A percentile compares a stretch with the other conserved stretches of the same genome.
Evolutionary conservation across 176 grass and related monocot genomes (phyloP).

Genomic region (Luzula sylvatica): DNA sequence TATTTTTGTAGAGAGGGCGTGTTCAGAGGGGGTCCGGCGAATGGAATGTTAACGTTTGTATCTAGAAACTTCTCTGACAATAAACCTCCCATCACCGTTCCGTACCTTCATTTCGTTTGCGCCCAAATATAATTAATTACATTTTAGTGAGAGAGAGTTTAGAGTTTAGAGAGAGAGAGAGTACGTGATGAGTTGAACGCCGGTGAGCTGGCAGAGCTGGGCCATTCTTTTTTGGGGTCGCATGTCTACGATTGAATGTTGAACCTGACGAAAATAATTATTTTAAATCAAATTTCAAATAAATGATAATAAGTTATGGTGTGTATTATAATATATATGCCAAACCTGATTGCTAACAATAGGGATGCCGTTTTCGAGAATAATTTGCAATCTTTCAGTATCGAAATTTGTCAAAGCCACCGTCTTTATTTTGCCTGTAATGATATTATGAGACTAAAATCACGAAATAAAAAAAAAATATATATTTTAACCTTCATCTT

Average conservation of each 20-base stretch:
- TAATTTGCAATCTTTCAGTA: constrained; percentile 65
- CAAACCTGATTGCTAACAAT: constrained; percentile 89
- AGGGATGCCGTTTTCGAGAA: constrained; percentile 85
- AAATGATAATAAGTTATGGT: not conserved
- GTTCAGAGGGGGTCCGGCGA: constrained; percentile 74
- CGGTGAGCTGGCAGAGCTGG: constrained; percentile 74
- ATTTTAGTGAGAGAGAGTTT: not conserved
- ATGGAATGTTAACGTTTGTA: constrained; percentile 71
- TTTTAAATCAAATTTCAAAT: not conserved
- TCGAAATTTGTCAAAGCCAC: constrained; percentile 72
- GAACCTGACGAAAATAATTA: constrained; percentile 44
- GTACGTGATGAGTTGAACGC: constrained; percentile 89
- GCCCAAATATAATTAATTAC: not conserved
- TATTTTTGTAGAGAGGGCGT: constrained; percentile 90
- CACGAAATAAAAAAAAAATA: not conserved
- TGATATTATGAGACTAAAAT: constrained; percentile 4
- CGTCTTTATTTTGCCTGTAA: constrained; percentile 74
- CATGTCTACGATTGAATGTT: constrained; percentile 92
- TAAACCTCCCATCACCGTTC: constrained; percentile 87
- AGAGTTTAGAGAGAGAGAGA: constrained; percentile 14
- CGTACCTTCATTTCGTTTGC: constrained; percentile 46
- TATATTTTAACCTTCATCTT: constrained; percentile 67
- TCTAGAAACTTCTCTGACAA: constrained; percentile 91
- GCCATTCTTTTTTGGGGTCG: constrained; percentile 83
- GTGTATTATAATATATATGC: not conserved